Percentiles rank a stretch among this genome's conserved stretches.
Conservation (phyloP, 495 filamentous ascomycete genomes). For the Elasticomyces elasticus region DNA sequence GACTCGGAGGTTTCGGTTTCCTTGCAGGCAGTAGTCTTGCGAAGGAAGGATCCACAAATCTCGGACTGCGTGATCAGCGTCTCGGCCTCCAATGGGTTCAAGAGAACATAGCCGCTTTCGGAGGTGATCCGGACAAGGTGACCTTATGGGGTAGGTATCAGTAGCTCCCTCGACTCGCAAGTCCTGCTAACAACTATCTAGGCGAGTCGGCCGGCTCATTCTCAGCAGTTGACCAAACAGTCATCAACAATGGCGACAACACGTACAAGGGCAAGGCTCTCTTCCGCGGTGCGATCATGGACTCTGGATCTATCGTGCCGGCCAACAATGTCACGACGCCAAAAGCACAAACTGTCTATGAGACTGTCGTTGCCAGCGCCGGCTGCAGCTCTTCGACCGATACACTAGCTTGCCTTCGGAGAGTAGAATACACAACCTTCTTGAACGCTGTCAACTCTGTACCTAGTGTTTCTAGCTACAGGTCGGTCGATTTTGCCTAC, state of each 20-base stretch:
- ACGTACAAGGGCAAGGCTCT: slow-evolving; percentile 13
- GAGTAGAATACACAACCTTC: slow-evolving; percentile 11
- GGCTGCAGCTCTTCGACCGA: slow-evolving; percentile 48
- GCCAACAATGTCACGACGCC: slow-evolving; percentile 53
- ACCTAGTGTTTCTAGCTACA: slow-evolving; percentile 19
- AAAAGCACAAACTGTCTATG: slow-evolving; percentile 55
- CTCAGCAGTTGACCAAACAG: slow-evolving; percentile 15
- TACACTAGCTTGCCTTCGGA: slow-evolving; percentile 27
- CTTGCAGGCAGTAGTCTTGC: slow-evolving; percentile 28
- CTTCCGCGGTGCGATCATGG: slow-evolving; percentile 18
- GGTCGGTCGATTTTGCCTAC: slow-evolving; percentile 13
- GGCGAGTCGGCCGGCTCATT: slow-evolving; percentile 29
- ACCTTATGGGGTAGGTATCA: too few species aligned
- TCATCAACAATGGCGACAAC: slow-evolving; percentile 19
- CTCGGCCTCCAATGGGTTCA: slow-evolving; percentile 24
- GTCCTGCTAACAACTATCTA: too few species aligned
- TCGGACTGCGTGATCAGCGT: slow-evolving; percentile 24
- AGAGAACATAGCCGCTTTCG: slow-evolving; percentile 47
- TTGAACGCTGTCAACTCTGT: slow-evolving; percentile 19
- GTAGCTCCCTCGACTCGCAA: too few species aligned
- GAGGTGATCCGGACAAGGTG: too few species aligned
- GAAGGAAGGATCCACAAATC: slow-evolving; percentile 18
- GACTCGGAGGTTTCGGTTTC: slow-evolving; percentile 20
- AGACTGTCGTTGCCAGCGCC: slow-evolving; percentile 48
- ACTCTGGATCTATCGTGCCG: slow-evolving; percentile 33